phyloP scores from a whole-genome alignment of 352 stramenopile species.

The Pythium apleroticum region DNA sequence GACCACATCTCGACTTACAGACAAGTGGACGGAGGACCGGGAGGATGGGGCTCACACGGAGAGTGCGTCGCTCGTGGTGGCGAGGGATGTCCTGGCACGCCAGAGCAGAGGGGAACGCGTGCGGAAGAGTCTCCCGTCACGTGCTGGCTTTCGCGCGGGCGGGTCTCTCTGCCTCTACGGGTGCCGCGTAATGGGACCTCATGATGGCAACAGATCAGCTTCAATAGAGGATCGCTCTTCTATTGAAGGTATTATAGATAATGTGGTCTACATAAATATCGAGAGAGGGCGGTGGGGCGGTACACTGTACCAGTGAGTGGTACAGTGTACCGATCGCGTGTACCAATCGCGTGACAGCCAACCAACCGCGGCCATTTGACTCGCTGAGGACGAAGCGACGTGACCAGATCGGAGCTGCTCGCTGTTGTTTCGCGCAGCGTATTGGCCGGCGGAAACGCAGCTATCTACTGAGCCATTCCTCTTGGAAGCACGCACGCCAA shows the following conservation, averaged over 20 bases:
- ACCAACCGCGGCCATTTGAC: slow-evolving; percentile 23
- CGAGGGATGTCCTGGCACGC: no score
- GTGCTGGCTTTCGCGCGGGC: not conserved
- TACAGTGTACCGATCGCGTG: slow-evolving; percentile 6
- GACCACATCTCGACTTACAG: slow-evolving; percentile 28
- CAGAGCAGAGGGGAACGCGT: slow-evolving; percentile 1
- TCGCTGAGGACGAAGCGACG: slow-evolving; percentile 18
- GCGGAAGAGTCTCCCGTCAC: not conserved
- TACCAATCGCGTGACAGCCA: slow-evolving; percentile 26
- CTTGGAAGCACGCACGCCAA: slow-evolving; percentile 18
- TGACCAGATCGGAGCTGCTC: not conserved
- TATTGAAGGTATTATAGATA: not conserved
- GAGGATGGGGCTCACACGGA: not conserved
- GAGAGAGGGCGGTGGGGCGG: not conserved
- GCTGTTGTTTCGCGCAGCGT: not conserved
- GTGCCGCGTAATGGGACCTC: not conserved
- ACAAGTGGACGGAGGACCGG: not conserved
- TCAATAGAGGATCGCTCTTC: slow-evolving; percentile 1
- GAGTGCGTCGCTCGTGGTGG: not conserved
- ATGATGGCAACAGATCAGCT: not conserved
- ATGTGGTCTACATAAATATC: slow-evolving; percentile 6
- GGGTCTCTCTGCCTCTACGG: slow-evolving; percentile 8
- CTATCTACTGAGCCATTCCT: slow-evolving; percentile 10
- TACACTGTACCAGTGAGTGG: slow-evolving; percentile 18
- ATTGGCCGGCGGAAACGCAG: not conserved